Base-by-base conservation (phyloP, 1,284 basidiomycete species). In the Tylopilus sp. region DNA sequence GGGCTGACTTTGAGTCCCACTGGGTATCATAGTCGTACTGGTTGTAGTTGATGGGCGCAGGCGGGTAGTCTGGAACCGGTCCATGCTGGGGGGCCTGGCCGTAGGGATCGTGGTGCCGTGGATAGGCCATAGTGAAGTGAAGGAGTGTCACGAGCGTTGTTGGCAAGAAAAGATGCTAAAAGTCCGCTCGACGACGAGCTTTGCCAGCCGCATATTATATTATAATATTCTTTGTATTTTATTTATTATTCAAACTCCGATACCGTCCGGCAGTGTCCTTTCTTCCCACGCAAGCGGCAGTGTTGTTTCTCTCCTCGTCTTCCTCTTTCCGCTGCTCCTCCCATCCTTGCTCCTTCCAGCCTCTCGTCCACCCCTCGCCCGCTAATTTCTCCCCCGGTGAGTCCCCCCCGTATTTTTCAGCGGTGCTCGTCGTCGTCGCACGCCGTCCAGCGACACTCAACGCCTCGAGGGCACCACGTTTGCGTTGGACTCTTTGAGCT, bases 1-100 rank as follows among this genome's bases (percentile, higher is more conserved):
- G 82, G 41, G 73, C 64, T 5, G 79, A 82, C 59, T 81, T 82
- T 40, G 70, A 56, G 50, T 88, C 85, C 83, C 84, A 87, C 39
- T 75, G 70, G 50, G 64, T 55, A 54, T 82, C 78, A 51, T 75
- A 70, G 44, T 78, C 71, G 49, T 70, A 59, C 33, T 59, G 61
- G 45, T 49, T 50, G 41, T 57, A 44, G 15, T 50, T 56, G 38
- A 48, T 20, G 34, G 61, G 54, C 30, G 46, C 55, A 7, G 65
- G 60, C 7, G 71, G 66, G 36, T 74, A 76, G 47, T 73, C 71
- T 40, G 68, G 69, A 12, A 60, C 62, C 41, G 66, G 45, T 57
- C 64, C 68, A 50, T 70, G 64, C 56, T 65, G 69, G 3, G 48
- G 61, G 42, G 44, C 52, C 55, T 65, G 60, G 53, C 59, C 47